Evolutionary conservation across 257 asterid genomes (phyloP).

Genomic region (Petrea volubilis): DNA sequence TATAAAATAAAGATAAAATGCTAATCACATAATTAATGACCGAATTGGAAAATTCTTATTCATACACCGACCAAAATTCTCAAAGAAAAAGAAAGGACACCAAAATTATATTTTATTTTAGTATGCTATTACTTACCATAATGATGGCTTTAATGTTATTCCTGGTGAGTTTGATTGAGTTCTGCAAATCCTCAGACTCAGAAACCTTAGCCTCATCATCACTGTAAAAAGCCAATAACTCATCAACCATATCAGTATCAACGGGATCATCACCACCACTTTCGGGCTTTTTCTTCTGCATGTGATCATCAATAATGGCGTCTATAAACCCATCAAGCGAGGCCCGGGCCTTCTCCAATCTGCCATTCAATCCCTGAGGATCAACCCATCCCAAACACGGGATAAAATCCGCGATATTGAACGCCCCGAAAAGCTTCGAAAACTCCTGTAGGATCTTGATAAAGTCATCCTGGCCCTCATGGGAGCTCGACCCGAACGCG

Average conservation of each 20-base stretch:
- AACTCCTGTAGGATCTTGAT: conserved; percentile 74
- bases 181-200: conserved; percentile 73
- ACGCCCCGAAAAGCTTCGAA: conserved; percentile 79
- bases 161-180: conserved; percentile 58
- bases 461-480: conserved; percentile 66
- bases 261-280: conserved; percentile 14
- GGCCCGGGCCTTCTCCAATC: conserved; percentile 56
- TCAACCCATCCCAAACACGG: conserved; percentile 75
- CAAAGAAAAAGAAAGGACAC: too few species aligned
- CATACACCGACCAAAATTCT: too few species aligned
- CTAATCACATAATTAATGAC: too few species aligned
- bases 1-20: too few species aligned
- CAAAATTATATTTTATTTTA: too few species aligned
- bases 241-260: conserved; percentile 88
- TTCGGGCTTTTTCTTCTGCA: conserved; percentile 37
- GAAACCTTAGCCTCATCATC: conserved; percentile 44
- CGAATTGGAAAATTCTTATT: too few species aligned
- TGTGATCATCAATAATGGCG: conserved; percentile 68
- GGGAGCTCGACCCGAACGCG: conserved; percentile 78
- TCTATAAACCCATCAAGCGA: conserved; percentile 83
- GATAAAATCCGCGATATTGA: conserved; percentile 71
- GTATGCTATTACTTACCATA: conserved; percentile 80
- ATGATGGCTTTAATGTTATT: conserved; percentile 84
- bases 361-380: conserved; percentile 54
- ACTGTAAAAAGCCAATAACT: conserved; percentile 70